Evolutionary conservation across 129 eudicot species (phyloP).

Genomic region (Flaveria sonorensis): DNA sequence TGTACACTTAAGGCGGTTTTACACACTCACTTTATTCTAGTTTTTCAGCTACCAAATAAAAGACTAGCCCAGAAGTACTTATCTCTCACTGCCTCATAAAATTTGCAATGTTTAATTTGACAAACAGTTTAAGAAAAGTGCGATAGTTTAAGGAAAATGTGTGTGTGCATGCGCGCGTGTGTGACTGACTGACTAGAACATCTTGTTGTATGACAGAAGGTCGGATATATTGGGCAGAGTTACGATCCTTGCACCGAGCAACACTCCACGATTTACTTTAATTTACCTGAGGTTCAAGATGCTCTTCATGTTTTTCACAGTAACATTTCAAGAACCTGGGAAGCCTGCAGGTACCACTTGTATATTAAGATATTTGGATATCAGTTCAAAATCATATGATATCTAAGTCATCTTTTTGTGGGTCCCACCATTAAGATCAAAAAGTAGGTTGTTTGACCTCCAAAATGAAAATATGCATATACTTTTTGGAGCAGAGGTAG

Average conservation of each 20-base stretch:
- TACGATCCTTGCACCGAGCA: slow-evolving; percentile 96
- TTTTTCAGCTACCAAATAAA: no score
- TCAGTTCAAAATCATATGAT: not conserved
- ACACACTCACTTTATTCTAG: no score
- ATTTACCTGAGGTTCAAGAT: slow-evolving; percentile 87
- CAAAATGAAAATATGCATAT: no score
- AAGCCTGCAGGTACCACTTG: slow-evolving; percentile 73
- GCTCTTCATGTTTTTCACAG: slow-evolving; percentile 79
- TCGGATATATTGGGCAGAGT: slow-evolving; percentile 57
- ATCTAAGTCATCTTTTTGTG: not conserved
- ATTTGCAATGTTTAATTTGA: not conserved
- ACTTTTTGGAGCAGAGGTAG: no score
- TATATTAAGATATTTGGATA: not conserved
- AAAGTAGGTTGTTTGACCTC: not conserved
- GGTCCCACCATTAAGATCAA: no score
- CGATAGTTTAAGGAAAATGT: no score
- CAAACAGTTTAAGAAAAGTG: no score
- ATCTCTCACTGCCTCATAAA: not conserved
- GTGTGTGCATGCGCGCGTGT: no score
- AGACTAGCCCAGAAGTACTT: no score
- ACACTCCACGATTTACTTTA: slow-evolving; percentile 82
- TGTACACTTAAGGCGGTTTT: no score
- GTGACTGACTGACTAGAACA: not conserved
- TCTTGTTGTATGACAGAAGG: slow-evolving; percentile 46
- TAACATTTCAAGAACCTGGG: slow-evolving; percentile 59